Evolutionary conservation across 148 eudicot species (phyloP).

Genomic region (Oxyria digyna): DNA sequence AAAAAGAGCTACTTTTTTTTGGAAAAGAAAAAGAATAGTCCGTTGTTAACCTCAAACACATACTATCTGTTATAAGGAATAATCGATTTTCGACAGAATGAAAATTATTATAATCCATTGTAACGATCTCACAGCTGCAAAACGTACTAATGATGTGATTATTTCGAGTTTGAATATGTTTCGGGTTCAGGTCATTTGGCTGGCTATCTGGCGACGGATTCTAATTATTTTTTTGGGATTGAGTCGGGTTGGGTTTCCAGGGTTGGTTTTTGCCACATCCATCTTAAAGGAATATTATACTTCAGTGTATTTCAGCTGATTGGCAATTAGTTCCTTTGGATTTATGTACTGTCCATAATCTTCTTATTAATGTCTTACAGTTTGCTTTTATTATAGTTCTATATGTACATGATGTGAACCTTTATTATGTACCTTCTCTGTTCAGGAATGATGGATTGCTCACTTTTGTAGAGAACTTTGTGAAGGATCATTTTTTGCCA

Average conservation of each 20-base stretch:
- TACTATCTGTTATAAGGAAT: no score
- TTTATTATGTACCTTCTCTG: neutral
- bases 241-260: neutral
- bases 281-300: neutral
- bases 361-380: neutral
- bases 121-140: no score
- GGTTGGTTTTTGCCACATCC: neutral
- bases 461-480: conserved; percentile 86
- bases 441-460: conserved; percentile 89
- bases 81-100: no score
- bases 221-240: neutral
- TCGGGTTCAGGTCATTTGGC: neutral
- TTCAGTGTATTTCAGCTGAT: neutral
- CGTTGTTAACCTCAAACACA: no score
- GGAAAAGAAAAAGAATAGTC: no score
- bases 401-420: neutral
- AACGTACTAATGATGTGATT: no score
- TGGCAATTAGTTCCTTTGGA: neutral
- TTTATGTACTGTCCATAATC: neutral
- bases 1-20: no score
- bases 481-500: conserved; percentile 93
- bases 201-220: neutral
- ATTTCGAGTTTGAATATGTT: neutral
- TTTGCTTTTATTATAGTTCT: neutral
- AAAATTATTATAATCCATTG: no score